phyloP scores from a whole-genome alignment of 768 basidiomycete species.

The Pleurotus pulmonarius region DNA sequence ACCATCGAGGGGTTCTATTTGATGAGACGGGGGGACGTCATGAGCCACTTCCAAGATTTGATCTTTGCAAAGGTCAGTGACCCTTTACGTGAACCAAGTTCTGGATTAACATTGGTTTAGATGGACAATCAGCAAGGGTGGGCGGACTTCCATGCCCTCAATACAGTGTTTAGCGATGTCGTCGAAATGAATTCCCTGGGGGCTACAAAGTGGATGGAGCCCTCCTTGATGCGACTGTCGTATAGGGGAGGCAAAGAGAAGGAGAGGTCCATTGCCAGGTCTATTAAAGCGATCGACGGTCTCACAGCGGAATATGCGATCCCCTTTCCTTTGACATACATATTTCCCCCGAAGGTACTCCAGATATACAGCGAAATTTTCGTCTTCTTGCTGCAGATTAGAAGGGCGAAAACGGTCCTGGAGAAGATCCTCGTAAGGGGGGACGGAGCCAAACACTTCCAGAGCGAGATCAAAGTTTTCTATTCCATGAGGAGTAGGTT shows the following conservation, averaged over 20 bases:
- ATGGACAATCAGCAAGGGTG: conserved; percentile 73
- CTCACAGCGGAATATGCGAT: conserved; percentile 75
- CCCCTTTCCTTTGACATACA: conserved; percentile 78
- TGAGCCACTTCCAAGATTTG: conserved; percentile 71
- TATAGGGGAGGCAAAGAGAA: conserved; percentile 51
- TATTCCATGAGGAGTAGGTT: conserved; percentile 74
- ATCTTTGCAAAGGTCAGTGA: conserved; percentile 64
- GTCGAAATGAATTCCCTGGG: conserved; percentile 40
- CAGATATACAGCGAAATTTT: conserved; percentile 66
- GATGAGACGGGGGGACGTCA: conserved; percentile 75
- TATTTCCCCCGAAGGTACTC: conserved; percentile 57
- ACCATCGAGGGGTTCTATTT: conserved; percentile 69
- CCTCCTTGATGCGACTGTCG: conserved; percentile 69
- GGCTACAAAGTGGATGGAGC: conserved; percentile 51
- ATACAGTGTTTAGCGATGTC: conserved; percentile 70
- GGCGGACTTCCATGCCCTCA: conserved; percentile 83
- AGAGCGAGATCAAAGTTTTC: conserved; percentile 59
- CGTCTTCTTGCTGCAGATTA: conserved; percentile 67
- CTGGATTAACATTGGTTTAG: conserved; percentile 28
- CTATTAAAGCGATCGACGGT: conserved; percentile 62
- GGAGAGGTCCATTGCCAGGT: conserved; percentile 41
- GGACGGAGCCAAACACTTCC: conserved; percentile 28
- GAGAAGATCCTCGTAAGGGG: conserved; percentile 68
- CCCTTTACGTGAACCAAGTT: neutral
- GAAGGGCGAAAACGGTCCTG: conserved; percentile 66